A percentile compares a stretch with the other conserved stretches of the same genome.
Evolutionary conservation across 2,329 filamentous ascomycete genomes (phyloP).

Genomic region (Epichloe festucae): DNA sequence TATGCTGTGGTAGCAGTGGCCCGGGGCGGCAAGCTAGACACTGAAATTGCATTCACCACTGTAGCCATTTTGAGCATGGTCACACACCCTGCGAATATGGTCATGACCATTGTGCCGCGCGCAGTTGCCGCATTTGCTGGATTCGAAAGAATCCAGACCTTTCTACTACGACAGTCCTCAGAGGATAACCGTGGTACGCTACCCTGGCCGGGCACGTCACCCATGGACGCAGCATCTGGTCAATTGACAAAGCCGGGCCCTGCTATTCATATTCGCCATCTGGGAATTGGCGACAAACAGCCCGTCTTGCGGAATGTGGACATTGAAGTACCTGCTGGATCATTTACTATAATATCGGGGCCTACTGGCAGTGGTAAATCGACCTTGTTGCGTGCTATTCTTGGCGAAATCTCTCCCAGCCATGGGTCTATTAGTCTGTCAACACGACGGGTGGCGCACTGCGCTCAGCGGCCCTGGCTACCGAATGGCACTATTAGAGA

Average conservation of each 20-base stretch:
- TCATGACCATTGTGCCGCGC: conserved; percentile 27
- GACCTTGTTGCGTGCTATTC: conserved; percentile 10
- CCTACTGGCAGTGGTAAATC: conserved; percentile 17
- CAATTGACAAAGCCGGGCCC: too few relatives aligned
- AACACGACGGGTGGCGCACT: conserved; percentile 7
- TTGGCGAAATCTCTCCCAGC: conserved; percentile 6
- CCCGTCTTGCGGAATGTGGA: not conserved
- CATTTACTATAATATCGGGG: conserved; percentile 15
- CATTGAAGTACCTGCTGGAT: conserved; percentile 5
- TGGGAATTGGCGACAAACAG: too few relatives aligned
- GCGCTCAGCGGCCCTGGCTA: conserved; percentile 12
- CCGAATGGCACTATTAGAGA: conserved; percentile 9
- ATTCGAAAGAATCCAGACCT: conserved; percentile 26
- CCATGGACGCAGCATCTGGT: too few relatives aligned
- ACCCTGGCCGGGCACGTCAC: conserved; percentile 1
- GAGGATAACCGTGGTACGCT: not conserved
- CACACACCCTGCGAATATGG: conserved; percentile 30
- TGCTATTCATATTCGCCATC: too few relatives aligned
- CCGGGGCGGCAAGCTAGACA: conserved; percentile 14
- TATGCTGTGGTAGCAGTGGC: conserved; percentile 18
- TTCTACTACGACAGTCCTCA: conserved; percentile 13
- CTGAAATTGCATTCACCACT: conserved; percentile 27
- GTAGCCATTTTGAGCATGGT: conserved; percentile 25
- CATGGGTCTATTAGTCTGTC: conserved; percentile 4
- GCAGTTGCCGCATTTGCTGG: conserved; percentile 19